These are phyloP conservation scores for Xylaria venustula DNA, from an alignment of 495 filamentous ascomycete genomes.

Conservation along the genomic window DNA sequence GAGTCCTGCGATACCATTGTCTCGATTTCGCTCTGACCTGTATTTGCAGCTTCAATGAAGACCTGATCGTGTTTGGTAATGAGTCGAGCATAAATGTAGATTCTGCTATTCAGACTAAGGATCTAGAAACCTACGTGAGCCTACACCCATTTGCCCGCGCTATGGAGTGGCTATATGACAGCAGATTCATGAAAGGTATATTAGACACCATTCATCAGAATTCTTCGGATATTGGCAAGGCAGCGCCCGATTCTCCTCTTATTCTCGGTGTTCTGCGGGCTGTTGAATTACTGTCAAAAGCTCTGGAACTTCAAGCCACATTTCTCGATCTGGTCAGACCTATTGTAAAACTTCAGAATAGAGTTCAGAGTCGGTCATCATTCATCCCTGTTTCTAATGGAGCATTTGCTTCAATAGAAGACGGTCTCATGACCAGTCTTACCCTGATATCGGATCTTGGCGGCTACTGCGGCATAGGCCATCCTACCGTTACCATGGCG, in stretches of 20 bases:
- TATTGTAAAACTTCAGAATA: conserved; percentile 52
- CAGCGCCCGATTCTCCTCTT: conserved; percentile 69
- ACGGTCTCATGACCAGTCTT: conserved; percentile 80
- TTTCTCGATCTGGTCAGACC: conserved; percentile 86
- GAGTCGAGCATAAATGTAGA: conserved; percentile 71
- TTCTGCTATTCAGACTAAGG: conserved; percentile 64
- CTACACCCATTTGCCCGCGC: conserved; percentile 89
- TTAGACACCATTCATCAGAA: conserved; percentile 76
- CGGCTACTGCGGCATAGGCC: conserved; percentile 76
- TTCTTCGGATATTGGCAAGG: conserved; percentile 60
- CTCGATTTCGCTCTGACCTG: conserved; percentile 74
- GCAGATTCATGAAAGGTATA: conserved; percentile 75
- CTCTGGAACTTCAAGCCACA: conserved; percentile 84
- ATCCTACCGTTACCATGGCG: conserved; percentile 69
- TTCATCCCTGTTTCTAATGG: conserved; percentile 60
- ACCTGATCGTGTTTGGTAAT: conserved; percentile 79
- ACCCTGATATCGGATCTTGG: conserved; percentile 73
- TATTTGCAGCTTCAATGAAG: conserved; percentile 84
- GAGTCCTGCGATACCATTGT: conserved; percentile 70
- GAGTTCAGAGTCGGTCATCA: conserved; percentile 28
- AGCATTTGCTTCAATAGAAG: conserved; percentile 81
- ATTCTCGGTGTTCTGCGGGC: conserved; percentile 70
- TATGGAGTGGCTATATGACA: conserved; percentile 97
- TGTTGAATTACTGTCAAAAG: conserved; percentile 75
- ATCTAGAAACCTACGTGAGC: conserved; percentile 70